phyloP scores from a whole-genome alignment of 2,329 filamentous ascomycete genomes.

The Orbilia brochopaga region DNA sequence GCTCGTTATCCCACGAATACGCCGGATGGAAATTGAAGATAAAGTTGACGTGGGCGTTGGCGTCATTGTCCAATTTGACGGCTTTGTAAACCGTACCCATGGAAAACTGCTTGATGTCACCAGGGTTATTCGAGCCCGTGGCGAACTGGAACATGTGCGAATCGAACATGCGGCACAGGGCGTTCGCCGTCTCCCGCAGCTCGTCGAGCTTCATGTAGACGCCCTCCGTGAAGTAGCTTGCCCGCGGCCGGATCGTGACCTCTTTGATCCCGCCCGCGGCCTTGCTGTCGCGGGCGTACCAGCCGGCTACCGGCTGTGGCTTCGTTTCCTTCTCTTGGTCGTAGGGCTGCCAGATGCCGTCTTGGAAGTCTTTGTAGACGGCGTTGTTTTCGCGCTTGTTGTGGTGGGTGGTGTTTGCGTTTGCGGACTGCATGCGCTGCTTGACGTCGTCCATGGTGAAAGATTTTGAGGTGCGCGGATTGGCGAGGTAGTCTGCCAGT shows the following conservation, averaged over 20 bases:
- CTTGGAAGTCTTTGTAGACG: background rate
- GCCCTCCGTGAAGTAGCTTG: background rate
- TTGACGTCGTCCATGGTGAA: conserved; percentile 2
- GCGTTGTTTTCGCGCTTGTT: background rate
- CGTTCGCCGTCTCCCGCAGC: conserved; percentile 15
- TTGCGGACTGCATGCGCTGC: background rate
- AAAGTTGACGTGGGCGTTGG: conserved; percentile 21
- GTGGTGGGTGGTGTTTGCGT: background rate
- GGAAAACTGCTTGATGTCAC: conserved; percentile 23
- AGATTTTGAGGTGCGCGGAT: background rate
- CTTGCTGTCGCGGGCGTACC: background rate
- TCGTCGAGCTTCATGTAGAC: background rate
- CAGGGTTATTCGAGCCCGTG: background rate
- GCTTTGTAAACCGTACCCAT: conserved; percentile 32
- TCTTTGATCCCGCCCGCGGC: background rate
- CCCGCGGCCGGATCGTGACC: background rate
- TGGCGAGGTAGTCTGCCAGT: conserved; percentile 32
- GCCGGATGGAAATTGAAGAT: conserved; percentile 27
- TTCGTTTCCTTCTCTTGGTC: too few relatives aligned
- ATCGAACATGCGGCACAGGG: conserved; percentile 27
- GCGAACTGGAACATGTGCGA: conserved; percentile 21
- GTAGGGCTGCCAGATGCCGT: too few relatives aligned
- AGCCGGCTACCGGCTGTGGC: too few relatives aligned
- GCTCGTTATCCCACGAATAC: background rate
- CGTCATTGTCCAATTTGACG: conserved; percentile 2